A percentile compares a stretch with the other conserved stretches of the same genome.
These are phyloP conservation scores for Populus euphratica DNA, from an alignment of 345 rosid species.

Conservation along the genomic window DNA sequence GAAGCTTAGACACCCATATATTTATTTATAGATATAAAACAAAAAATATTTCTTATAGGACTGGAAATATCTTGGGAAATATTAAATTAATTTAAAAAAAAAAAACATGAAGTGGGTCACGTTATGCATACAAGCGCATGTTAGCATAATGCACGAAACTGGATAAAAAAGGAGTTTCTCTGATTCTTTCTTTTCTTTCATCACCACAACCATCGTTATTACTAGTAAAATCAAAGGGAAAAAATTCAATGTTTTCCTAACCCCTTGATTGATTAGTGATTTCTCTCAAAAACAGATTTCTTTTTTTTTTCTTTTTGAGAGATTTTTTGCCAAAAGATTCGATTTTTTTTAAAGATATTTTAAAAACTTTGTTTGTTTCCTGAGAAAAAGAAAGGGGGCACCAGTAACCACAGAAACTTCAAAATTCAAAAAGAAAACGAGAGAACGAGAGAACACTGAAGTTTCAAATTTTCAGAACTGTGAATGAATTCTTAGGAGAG, in stretches of 20 bases:
- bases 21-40: too few relatives aligned
- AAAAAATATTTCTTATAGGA: not conserved
- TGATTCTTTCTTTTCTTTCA: not conserved
- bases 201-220: too few relatives aligned
- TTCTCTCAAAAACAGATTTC: too few relatives aligned
- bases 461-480: not conserved
- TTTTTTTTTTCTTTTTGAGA: not conserved
- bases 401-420: not conserved
- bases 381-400: not conserved
- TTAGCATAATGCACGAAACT: slow-evolving; percentile 3
- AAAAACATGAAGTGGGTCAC: not conserved
- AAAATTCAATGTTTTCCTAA: too few relatives aligned
- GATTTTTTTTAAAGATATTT: too few relatives aligned
- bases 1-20: not conserved
- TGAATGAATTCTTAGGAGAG: not conserved
- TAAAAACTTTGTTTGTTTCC: not conserved
- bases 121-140: not conserved
- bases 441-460: not conserved
- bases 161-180: not conserved
- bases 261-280: not conserved
- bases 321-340: not conserved
- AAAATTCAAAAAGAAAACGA: not conserved
- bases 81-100: not conserved
- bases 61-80: not conserved
- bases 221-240: not conserved